Percentiles rank a stretch among this genome's conserved stretches.
Conservation (phyloP, 768 basidiomycete species). For the Lactarius akahatsu region DNA sequence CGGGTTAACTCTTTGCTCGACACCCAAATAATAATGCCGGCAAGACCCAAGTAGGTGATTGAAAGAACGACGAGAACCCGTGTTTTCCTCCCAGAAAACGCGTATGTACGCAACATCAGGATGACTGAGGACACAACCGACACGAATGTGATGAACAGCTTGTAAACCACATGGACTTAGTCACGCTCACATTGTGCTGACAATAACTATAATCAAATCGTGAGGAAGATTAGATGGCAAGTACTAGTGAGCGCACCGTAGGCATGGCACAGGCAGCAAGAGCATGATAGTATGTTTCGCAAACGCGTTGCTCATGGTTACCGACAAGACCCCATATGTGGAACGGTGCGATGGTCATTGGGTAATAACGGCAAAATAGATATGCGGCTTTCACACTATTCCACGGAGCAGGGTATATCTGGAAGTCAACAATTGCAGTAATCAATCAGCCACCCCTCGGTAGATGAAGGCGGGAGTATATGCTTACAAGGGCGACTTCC, state of each 20-base stretch:
- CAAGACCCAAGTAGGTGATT: too few relatives aligned
- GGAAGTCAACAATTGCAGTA: too few relatives aligned
- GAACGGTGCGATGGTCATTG: constrained; percentile 18
- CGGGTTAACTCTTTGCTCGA: neutral
- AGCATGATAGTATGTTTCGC: constrained; percentile 8
- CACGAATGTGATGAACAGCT: constrained; percentile 7
- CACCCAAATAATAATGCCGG: too few relatives aligned
- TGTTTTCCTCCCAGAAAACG: too few relatives aligned
- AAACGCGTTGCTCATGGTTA: constrained; percentile 10
- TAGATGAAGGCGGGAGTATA: too few relatives aligned
- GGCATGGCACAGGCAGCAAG: constrained; percentile 20
- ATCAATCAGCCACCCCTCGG: too few relatives aligned
- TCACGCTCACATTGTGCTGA: constrained; percentile 22
- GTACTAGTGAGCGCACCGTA: constrained; percentile 10
- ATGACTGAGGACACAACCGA: constrained; percentile 10
- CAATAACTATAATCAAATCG: constrained; percentile 4
- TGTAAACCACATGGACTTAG: neutral
- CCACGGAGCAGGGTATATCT: too few relatives aligned
- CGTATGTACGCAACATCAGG: too few relatives aligned
- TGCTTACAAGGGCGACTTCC: too few relatives aligned
- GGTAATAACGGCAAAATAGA: too few relatives aligned
- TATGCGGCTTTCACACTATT: too few relatives aligned
- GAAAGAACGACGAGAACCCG: too few relatives aligned
- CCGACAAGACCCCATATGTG: constrained; percentile 16
- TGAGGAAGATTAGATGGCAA: neutral